These are phyloP conservation scores for Lepidium africanum DNA, from an alignment of 345 rosid species.

Conservation along the genomic window DNA sequence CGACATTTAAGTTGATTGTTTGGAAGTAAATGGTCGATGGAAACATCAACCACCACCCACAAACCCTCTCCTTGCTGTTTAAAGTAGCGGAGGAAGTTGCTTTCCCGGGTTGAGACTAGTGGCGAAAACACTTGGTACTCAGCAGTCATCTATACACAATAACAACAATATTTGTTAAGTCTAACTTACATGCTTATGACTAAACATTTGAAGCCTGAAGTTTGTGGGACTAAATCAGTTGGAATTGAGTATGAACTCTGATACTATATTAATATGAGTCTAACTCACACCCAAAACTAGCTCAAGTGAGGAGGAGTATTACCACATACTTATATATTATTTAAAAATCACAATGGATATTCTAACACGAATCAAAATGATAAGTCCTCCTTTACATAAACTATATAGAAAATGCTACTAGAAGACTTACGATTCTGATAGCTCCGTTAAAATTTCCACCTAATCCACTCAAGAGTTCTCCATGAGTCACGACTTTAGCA, in stretches of 20 bases:
- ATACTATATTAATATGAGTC: too few relatives aligned
- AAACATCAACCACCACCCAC: conserved; percentile 95
- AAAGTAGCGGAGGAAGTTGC: conserved; percentile 64
- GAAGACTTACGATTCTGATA: conserved; percentile 56
- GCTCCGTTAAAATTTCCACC: conserved; percentile 70
- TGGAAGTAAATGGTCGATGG: conserved; percentile 64
- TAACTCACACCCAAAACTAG: too few relatives aligned
- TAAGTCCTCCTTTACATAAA: background rate
- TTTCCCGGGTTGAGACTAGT: conserved; percentile 68
- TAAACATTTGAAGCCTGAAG: too few relatives aligned
- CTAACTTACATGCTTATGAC: background rate
- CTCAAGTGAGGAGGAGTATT: too few relatives aligned
- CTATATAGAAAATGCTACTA: background rate
- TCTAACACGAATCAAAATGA: background rate
- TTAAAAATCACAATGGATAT: too few relatives aligned
- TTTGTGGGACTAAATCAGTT: too few relatives aligned
- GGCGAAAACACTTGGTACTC: conserved; percentile 80
- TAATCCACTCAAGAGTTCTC: conserved; percentile 52
- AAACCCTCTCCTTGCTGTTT: conserved; percentile 65
- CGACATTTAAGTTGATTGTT: conserved; percentile 44
- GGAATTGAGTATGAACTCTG: too few relatives aligned
- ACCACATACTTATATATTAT: too few relatives aligned
- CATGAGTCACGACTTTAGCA: conserved; percentile 58
- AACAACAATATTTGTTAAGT: background rate
- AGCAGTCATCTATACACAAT: conserved; percentile 59